Evolutionary conservation across 2,329 filamentous ascomycete genomes (phyloP), one percentile per base, ranked within the genome.

Genomic region (Parascedosporium putredinis): DNA sequence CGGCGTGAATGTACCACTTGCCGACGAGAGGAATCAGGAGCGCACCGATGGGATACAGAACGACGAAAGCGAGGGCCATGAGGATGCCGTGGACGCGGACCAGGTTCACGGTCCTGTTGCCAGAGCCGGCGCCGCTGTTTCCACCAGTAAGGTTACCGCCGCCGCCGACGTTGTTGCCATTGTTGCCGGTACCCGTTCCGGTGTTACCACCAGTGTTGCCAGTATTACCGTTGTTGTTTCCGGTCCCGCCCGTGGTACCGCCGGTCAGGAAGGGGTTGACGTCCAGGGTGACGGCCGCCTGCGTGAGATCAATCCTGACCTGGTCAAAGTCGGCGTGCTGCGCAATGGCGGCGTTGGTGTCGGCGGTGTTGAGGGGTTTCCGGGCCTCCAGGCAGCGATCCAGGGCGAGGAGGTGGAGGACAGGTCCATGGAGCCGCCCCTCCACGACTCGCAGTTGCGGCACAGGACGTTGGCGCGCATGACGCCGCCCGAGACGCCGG

Each of bases 391-490:
- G 0, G 76, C 77, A 8, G 69, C 69, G 50, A 82, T 74, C 75
- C 78, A 81, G 38, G 58, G 55, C 10, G 70, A 64, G 31, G 56
- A 55, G 14, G 62, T 62, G 47, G 67, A 67, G 6, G 59, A 54
- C n/a, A 76, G 61, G 45, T 67, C 58, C 51, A 81, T 62, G 16
- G 59, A 58, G 38, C 69, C 69, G 20, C 66, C 62, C 29, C 56
- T 57, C 72, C 73, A 76, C 10, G 65, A 59, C 49, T 71, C 58
- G 62, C 78, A 81, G 60, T 75, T 75, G 45, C 66, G 57, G 61
- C 79, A 79, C 34, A 61, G 60, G 43, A 84, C 65, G 56, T 84
- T 84, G 55, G 81, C 81, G 4, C 73, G 68, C 73, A 84, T 81
- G 20, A 67, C 64, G 49, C 65, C 70, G 45, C 66, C 56, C 22